Evolutionary conservation across 306 rosid species (phyloP).

Genomic region (Alnus glutinosa): DNA sequence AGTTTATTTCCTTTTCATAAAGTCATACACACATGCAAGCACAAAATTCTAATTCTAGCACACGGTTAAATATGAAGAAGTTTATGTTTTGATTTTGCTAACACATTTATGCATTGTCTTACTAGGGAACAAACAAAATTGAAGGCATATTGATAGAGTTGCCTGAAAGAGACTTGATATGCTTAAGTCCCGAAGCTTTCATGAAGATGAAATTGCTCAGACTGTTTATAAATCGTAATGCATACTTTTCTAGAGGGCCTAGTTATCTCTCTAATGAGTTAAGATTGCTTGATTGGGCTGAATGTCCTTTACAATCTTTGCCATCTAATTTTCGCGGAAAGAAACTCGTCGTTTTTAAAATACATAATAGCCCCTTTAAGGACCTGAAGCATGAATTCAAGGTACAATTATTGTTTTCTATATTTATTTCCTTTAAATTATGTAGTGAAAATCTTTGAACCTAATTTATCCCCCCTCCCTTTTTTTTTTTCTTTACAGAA

Average conservation of each 20-base stretch:
- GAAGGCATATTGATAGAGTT: conserved; percentile 7
- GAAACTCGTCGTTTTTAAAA: background rate
- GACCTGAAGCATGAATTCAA: background rate
- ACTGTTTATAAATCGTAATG: background rate
- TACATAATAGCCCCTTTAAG: background rate
- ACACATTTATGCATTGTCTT: background rate
- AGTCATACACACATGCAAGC: no score
- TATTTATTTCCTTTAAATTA: background rate
- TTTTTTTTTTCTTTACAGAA: background rate
- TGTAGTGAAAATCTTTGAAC: background rate
- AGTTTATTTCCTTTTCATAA: no score
- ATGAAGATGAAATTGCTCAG: background rate
- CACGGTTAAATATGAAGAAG: no score
- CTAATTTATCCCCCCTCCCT: background rate
- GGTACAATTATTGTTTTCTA: background rate
- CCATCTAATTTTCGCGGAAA: background rate
- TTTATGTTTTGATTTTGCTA: background rate
- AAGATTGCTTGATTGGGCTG: background rate
- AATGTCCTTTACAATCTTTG: background rate
- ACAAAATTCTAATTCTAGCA: background rate
- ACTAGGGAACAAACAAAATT: background rate
- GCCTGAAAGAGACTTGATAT: background rate
- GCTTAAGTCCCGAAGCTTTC: background rate
- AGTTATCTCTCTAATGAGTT: conserved; percentile 1
- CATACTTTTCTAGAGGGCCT: background rate